Conservation (phyloP, 345 rosid genomes). For the Aegle marmelos region DNA sequence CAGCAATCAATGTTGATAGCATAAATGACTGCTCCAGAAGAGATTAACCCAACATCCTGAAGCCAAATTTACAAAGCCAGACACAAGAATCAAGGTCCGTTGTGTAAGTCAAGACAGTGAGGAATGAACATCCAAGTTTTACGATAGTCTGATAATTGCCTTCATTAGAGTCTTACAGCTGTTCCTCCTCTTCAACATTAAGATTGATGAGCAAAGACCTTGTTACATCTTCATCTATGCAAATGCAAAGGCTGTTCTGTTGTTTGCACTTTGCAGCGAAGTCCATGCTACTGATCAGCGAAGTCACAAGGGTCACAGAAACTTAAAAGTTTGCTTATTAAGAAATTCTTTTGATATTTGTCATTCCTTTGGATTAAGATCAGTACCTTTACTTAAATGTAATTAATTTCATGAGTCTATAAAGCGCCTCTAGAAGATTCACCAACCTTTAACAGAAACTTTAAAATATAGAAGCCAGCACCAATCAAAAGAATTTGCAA, state of each 20-base stretch:
- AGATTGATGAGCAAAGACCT: background rate
- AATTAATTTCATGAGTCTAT: background rate
- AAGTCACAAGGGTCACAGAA: background rate
- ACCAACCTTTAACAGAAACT: background rate
- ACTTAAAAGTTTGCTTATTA: background rate
- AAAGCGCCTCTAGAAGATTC: background rate
- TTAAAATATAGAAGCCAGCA: background rate
- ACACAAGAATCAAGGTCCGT: background rate
- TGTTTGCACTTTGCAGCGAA: background rate
- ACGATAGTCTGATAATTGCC: background rate
- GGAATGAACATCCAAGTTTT: background rate
- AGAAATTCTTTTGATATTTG: background rate
- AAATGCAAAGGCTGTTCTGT: background rate
- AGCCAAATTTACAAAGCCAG: background rate
- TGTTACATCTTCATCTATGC: background rate
- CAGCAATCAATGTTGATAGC: background rate
- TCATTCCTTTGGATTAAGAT: background rate
- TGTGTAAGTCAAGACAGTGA: background rate
- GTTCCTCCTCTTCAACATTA: background rate
- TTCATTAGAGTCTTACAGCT: background rate
- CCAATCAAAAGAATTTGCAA: background rate
- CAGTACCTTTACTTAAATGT: background rate
- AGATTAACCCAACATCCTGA: background rate
- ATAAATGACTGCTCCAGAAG: background rate
- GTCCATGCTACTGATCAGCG: background rate